A percentile compares a stretch with the other conserved stretches of the same genome.
These are phyloP conservation scores for Cladophialophora psammophila DNA, from an alignment of 2,329 filamentous ascomycete species.

Conservation along the genomic window DNA sequence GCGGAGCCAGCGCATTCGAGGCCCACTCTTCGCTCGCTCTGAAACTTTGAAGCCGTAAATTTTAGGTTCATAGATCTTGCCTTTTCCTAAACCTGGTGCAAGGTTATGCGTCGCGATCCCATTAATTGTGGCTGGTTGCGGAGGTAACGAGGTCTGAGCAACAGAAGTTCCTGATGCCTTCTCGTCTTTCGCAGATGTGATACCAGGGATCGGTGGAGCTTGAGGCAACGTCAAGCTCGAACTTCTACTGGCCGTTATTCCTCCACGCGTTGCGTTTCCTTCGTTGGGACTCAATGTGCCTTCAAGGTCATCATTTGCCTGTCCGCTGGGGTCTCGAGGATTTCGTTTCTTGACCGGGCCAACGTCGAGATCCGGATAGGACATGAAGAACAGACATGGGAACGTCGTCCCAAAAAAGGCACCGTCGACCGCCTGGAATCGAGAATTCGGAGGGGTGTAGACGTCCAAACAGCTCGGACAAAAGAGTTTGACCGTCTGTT, in stretches of 20 bases:
- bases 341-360: constrained; percentile 67
- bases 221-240: constrained; percentile 38
- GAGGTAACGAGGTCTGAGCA: constrained; percentile 46
- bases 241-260: constrained; percentile 39
- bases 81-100: constrained; percentile 80
- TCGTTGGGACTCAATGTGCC: constrained; percentile 41
- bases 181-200: constrained; percentile 42
- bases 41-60: constrained; percentile 98
- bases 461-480: constrained; percentile 96
- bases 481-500: constrained; percentile 98
- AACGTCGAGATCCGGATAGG: constrained; percentile 94
- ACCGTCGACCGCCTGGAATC: constrained; percentile 96
- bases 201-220: constrained; percentile 42
- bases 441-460: constrained; percentile 95
- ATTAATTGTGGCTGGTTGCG: constrained; percentile 71
- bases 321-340: constrained; percentile 30
- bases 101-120: constrained; percentile 87
- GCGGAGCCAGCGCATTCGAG: constrained; percentile 95
- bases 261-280: constrained; percentile 30
- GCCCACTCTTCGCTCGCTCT: constrained; percentile 86
- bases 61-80: constrained; percentile 88
- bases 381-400: constrained; percentile 96
- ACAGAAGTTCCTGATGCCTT: constrained; percentile 45
- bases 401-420: constrained; percentile 99
- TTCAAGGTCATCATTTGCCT: constrained; percentile 37